phyloP scores from a whole-genome alignment of 345 rosid species.

The Psidium guajava region DNA sequence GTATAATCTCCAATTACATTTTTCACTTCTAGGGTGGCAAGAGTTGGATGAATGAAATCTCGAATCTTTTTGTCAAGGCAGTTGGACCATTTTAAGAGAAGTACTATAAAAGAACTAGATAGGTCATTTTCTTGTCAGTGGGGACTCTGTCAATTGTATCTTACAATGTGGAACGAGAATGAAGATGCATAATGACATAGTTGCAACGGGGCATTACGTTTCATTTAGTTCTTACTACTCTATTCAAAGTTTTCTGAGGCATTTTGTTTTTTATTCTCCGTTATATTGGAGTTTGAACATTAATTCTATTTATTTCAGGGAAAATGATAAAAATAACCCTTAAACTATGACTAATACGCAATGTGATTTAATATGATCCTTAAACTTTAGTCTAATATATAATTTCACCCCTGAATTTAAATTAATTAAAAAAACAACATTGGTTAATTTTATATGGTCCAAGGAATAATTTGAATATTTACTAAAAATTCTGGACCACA shows the following conservation, averaged over 20 bases:
- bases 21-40: not conserved
- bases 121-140: not conserved
- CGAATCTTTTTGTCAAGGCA: not conserved
- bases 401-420: too few species aligned
- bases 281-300: not conserved
- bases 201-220: not conserved
- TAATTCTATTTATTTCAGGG: not conserved
- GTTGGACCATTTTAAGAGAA: not conserved
- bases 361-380: too few species aligned
- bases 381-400: too few species aligned
- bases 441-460: too few species aligned
- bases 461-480: too few species aligned
- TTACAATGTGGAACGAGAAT: not conserved
- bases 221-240: not conserved
- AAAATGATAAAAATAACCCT: too few species aligned
- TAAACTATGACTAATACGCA: too few species aligned
- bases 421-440: too few species aligned
- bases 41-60: not conserved
- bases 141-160: not conserved
- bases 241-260: not conserved
- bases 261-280: not conserved
- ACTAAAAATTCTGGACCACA: too few species aligned
- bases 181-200: not conserved
- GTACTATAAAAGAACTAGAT: not conserved
- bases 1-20: not conserved